Evolutionary conservation across 257 asterid genomes (phyloP).

Genomic region (Ballota nigra): DNA sequence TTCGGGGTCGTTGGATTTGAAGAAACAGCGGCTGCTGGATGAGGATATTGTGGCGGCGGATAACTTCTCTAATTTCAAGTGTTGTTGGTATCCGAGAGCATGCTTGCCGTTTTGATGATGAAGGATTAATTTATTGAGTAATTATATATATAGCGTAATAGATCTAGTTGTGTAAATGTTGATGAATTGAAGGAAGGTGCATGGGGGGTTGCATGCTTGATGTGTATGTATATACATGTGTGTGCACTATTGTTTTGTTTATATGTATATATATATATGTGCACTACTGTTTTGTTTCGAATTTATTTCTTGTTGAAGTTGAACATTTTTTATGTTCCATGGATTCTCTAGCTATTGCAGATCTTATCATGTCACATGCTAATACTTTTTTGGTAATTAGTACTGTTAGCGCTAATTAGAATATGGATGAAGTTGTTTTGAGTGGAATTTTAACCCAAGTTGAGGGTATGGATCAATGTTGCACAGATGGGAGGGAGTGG

Average conservation of each 20-base stretch:
- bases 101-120: conserved; percentile 8
- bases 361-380: no score
- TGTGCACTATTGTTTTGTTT: background rate
- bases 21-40: conserved; percentile 14
- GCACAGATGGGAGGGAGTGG: no score
- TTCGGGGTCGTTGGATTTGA: conserved; percentile 6
- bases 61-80: background rate
- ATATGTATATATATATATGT: no score
- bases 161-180: background rate
- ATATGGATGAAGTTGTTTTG: no score
- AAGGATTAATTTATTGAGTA: background rate
- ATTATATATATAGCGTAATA: no score
- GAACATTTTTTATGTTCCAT: background rate
- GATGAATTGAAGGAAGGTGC: background rate
- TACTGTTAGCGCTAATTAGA: no score
- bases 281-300: background rate
- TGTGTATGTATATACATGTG: no score
- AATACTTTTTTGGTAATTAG: no score
- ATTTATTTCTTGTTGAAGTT: background rate
- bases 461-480: no score
- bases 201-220: no score
- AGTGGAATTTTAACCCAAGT: no score
- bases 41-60: background rate
- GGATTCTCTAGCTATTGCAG: no score
- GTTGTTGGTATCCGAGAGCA: conserved; percentile 25